Evolutionary conservation across 176 grass and related monocot genomes (phyloP).

Genomic region (Musa schizocarpa): DNA sequence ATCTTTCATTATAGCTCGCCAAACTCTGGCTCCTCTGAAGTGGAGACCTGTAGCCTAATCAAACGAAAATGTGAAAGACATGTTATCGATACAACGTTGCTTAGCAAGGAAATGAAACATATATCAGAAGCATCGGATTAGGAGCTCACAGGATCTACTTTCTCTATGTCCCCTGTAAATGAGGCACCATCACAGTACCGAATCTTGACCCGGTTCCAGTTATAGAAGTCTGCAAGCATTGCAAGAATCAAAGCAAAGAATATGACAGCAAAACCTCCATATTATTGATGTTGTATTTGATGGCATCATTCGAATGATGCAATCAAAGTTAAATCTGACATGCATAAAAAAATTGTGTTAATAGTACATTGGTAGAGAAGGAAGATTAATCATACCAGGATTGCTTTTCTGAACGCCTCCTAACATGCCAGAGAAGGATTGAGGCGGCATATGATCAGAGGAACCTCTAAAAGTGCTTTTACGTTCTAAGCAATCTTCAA

Average conservation of each 20-base stretch:
- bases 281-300: neutral
- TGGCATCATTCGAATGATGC: too few species aligned
- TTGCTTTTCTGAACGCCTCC: neutral
- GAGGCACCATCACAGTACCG: constrained; percentile 19
- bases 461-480: constrained; percentile 15
- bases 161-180: constrained; percentile 9
- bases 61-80: neutral
- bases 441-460: constrained; percentile 5
- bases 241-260: neutral
- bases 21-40: constrained; percentile 18
- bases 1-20: constrained; percentile 1
- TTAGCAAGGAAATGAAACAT: neutral
- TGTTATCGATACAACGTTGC: neutral
- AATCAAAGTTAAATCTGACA: too few species aligned
- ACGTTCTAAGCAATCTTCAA: neutral
- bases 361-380: too few species aligned
- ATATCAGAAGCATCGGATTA: neutral
- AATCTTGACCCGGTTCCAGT: constrained; percentile 21
- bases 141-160: constrained; percentile 12
- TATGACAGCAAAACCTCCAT: neutral
- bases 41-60: constrained; percentile 7
- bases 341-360: too few species aligned
- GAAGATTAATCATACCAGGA: neutral
- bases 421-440: constrained; percentile 12
- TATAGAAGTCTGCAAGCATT: constrained; percentile 14